phyloP scores from a whole-genome alignment of 108 stramenopile species.

The Schizochytrium sp. region DNA sequence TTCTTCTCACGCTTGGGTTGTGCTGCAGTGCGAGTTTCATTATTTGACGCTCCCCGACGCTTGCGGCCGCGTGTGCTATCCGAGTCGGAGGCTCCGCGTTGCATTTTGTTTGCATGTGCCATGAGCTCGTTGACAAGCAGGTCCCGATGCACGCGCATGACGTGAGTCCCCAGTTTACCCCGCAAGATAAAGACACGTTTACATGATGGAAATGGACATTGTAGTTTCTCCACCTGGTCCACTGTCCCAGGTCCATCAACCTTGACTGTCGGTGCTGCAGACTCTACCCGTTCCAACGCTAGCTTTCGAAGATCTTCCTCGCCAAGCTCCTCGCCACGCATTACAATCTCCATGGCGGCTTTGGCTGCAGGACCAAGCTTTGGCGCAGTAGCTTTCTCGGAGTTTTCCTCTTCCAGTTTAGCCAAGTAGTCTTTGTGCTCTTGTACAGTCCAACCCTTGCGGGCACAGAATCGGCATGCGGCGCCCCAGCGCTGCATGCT shows the following conservation, averaged over 20 bases:
- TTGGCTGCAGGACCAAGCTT: background rate
- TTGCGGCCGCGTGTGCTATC: background rate
- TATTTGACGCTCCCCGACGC: background rate
- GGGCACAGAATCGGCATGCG: background rate
- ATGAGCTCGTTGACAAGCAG: background rate
- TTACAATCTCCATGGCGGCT: background rate
- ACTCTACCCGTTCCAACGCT: slow-evolving; percentile 1
- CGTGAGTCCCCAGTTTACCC: slow-evolving; percentile 9
- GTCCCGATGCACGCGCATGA: background rate
- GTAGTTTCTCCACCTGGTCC: slow-evolving; percentile 1
- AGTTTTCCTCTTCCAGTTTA: slow-evolving; percentile 2
- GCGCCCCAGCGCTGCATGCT: slow-evolving; percentile 53
- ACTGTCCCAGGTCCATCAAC: background rate
- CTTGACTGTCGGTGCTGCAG: background rate
- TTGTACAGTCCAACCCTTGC: background rate
- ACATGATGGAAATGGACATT: background rate
- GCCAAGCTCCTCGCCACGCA: slow-evolving; percentile 3
- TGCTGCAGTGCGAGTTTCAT: background rate
- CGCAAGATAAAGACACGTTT: slow-evolving; percentile 31
- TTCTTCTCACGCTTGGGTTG: background rate
- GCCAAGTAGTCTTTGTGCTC: background rate
- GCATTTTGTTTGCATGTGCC: background rate
- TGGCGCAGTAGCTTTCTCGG: background rate
- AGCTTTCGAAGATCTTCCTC: slow-evolving; percentile 7
- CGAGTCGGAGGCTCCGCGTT: background rate